phyloP scores from a whole-genome alignment of 441 rosid genomes.

The Dalechampia spathulata region DNA sequence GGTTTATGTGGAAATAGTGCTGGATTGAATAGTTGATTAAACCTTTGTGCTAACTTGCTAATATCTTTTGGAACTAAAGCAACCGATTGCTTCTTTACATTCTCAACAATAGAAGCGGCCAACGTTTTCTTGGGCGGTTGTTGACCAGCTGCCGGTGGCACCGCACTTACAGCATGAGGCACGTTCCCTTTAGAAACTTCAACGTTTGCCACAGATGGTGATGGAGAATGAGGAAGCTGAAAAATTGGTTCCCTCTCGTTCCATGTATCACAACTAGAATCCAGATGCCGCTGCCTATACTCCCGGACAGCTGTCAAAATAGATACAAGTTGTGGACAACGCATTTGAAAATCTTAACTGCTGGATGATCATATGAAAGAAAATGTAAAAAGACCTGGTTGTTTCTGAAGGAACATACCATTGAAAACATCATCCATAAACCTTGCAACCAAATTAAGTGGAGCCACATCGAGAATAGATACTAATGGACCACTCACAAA shows the following conservation, averaged over 20 bases:
- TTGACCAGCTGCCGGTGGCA: slow-evolving; percentile 35
- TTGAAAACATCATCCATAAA: slow-evolving; percentile 54
- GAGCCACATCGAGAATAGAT: slow-evolving; percentile 59
- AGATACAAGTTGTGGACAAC: slow-evolving; percentile 14
- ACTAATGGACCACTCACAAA: slow-evolving; percentile 34
- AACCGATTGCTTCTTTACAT: slow-evolving; percentile 74
- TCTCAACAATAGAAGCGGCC: slow-evolving; percentile 86
- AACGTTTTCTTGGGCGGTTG: slow-evolving; percentile 67
- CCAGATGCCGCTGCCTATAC: slow-evolving; percentile 47
- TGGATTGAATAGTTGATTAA: slow-evolving; percentile 57
- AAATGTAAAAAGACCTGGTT: neutral
- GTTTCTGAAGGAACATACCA: slow-evolving; percentile 40
- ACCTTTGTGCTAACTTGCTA: slow-evolving; percentile 66
- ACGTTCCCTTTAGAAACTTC: slow-evolving; percentile 30
- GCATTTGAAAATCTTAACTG: slow-evolving; percentile 3
- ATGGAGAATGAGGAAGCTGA: slow-evolving; percentile 35
- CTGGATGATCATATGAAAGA: neutral
- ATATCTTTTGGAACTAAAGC: slow-evolving; percentile 88
- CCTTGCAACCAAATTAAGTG: slow-evolving; percentile 50
- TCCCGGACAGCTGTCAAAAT: slow-evolving; percentile 58
- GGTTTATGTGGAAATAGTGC: slow-evolving; percentile 90
- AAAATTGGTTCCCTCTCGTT: slow-evolving; percentile 73
- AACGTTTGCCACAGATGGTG: slow-evolving; percentile 33
- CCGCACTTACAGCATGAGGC: slow-evolving; percentile 21
- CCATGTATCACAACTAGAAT: slow-evolving; percentile 42